Evolutionary conservation across 371 early-diverging fungal genomes (phyloP).

Genomic region (Mucor plumbeus): DNA sequence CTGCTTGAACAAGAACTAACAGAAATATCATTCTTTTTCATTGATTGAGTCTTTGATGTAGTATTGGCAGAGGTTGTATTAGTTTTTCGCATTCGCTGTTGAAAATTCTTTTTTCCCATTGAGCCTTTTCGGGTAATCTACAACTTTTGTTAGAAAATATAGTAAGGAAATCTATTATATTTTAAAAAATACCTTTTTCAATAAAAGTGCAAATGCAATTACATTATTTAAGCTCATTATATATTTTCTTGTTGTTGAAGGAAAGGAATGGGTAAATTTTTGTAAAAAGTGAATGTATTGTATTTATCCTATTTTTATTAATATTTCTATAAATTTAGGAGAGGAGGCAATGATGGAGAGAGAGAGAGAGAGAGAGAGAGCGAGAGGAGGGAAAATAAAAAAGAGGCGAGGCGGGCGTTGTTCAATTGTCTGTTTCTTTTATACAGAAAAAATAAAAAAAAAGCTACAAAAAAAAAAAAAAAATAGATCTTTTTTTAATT

Average conservation of each 20-base stretch:
- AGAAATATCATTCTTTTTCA: not conserved
- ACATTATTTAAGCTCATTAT: conserved; percentile 42
- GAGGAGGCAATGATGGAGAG: not conserved
- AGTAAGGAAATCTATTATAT: not conserved
- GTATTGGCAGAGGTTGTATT: not conserved
- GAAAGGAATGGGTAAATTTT: conserved; percentile 26
- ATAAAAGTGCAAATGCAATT: conserved; percentile 38
- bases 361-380: not conserved
- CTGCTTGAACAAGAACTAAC: conserved; percentile 14
- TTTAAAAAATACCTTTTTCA: conserved; percentile 36
- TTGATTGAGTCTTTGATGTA: not conserved
- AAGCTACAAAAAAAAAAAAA: not conserved
- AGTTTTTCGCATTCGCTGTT: not conserved
- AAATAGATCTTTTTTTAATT: not conserved
- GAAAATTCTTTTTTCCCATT: conserved; percentile 19
- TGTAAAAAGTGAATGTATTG: conserved; percentile 8
- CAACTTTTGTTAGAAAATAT: not conserved
- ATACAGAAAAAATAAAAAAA: not conserved
- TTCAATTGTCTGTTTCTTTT: conserved; percentile 7
- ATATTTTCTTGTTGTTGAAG: conserved; percentile 10
- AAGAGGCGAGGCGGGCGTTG: not conserved
- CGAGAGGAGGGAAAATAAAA: not conserved
- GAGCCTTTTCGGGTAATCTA: conserved; percentile 32
- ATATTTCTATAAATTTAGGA: conserved; percentile 7
- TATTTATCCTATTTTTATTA: conserved; percentile 6